Evolutionary conservation across 805 yeast species (phyloP).

Genomic region (Candida rishiriensis): DNA sequence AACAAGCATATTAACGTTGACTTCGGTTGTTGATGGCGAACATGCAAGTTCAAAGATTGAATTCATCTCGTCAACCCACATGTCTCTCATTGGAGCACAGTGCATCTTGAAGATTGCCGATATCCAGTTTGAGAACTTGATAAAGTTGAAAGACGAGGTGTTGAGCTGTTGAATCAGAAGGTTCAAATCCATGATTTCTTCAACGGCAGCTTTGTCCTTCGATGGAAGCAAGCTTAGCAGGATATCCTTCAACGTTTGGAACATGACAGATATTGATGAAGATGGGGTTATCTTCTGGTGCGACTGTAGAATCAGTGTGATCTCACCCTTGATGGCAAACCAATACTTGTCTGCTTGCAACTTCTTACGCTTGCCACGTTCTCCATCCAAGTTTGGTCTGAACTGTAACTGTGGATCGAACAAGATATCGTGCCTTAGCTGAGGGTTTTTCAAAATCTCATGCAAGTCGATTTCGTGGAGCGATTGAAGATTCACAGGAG

Average conservation of each 20-base stretch:
- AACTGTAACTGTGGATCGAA: constrained; percentile 91
- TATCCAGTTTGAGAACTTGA: constrained; percentile 67
- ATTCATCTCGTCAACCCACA: constrained; percentile 83
- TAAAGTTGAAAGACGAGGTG: constrained; percentile 69
- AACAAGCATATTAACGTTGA: constrained; percentile 43
- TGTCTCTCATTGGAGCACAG: constrained; percentile 94
- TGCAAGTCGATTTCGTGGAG: constrained; percentile 82
- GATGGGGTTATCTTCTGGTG: constrained; percentile 11
- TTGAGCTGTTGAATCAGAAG: constrained; percentile 69
- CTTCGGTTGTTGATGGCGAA: constrained; percentile 4
- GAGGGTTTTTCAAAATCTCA: constrained; percentile 88
- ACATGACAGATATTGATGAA: constrained; percentile 55
- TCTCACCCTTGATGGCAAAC: constrained; percentile 70
- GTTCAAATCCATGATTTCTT: constrained; percentile 72
- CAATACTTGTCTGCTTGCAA: constrained; percentile 77
- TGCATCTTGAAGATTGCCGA: constrained; percentile 76
- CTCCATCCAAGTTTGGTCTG: constrained; percentile 88
- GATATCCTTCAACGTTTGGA: constrained; percentile 75
- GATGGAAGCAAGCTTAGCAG: constrained; percentile 71
- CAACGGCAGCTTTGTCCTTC: constrained; percentile 63
- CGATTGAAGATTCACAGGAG: constrained; percentile 80
- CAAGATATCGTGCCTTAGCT: constrained; percentile 84
- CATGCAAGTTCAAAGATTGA: constrained; percentile 47
- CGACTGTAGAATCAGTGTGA: constrained; percentile 34
- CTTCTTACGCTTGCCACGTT: constrained; percentile 77